phyloP scores from a whole-genome alignment of 2,329 filamentous ascomycete species.

The Trichophyton mentagrophytes region DNA sequence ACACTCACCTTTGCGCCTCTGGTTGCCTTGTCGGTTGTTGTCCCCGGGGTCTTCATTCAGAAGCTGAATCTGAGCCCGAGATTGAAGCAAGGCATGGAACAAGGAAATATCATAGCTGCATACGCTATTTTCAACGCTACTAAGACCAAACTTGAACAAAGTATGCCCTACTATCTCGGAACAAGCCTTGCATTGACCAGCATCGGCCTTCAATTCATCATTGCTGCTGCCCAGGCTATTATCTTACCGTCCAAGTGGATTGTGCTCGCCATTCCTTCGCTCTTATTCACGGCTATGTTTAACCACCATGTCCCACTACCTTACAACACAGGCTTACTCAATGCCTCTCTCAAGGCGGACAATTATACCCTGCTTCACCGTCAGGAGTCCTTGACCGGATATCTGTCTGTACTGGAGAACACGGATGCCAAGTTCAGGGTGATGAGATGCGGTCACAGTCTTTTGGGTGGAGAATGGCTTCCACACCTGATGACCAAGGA shows the following conservation, averaged over 20 bases:
- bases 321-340: constrained; percentile 49
- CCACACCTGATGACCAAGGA: constrained; percentile 37
- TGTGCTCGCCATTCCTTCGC: constrained; percentile 54
- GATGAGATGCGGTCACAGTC: constrained; percentile 84
- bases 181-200: constrained; percentile 53
- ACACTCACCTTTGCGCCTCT: constrained; percentile 58
- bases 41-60: constrained; percentile 53
- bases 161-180: constrained; percentile 39
- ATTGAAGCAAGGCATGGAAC: constrained; percentile 48
- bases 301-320: constrained; percentile 62
- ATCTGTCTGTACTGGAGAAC: constrained; percentile 80
- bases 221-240: constrained; percentile 52
- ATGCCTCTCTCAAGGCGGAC: constrained; percentile 50
- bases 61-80: constrained; percentile 41
- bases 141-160: constrained; percentile 28
- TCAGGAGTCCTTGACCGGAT: constrained; percentile 76
- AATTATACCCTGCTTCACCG: constrained; percentile 69
- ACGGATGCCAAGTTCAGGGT: constrained; percentile 57
- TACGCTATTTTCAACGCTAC: constrained; percentile 49
- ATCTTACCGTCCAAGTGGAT: constrained; percentile 58
- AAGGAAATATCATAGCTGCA: constrained; percentile 51
- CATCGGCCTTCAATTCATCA: constrained; percentile 55
- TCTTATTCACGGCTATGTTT: constrained; percentile 49
- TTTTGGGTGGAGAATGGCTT: constrained; percentile 86
- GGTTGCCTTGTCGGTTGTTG: constrained; percentile 49